Base-by-base conservation (phyloP, 805 yeast genomes). In the Saccharomycopsis selenospora region DNA sequence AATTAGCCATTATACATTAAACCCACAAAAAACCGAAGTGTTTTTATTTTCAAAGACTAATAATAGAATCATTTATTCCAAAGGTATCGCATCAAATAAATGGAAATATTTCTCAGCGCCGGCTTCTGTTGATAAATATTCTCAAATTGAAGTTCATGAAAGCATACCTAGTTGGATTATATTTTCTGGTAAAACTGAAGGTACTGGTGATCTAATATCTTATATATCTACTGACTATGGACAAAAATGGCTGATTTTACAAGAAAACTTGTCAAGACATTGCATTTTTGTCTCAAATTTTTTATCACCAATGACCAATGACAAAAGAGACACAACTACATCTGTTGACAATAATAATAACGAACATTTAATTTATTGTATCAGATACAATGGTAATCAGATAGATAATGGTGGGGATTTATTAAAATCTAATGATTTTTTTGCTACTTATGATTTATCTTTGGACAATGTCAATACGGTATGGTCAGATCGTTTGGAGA, bases 21-120 rank as follows among this genome's bases (percentile, higher is more conserved):
- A 93, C 52, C 78, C 79, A 6, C 73, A 72, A 51, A 69, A 70
- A 52, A 72, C 77, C 2, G 77, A 84, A 50, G 72, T 74, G 27
- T 76, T 29, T 20, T 60, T 59, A 43, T 47, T 61, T 47, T 40
- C 26, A 23, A 40, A 18, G 14, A 40, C 13, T 8, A 40, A 40
- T 40, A 18, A 40, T 14, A 8, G 26, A 14, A 40, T 40, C 14
- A 40, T 40, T n/a, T 40, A 40, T 24, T 40, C 42, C 13, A 40
- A 20, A 13, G 24, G 18, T 8, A 40, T 18, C 7, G 42, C 18
- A 5, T 33, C 38, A 6, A 23, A 22, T 24, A 20, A 40, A 20
- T 40, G 42, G 42, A 20, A 24, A 4, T 22, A 18, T 22, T 40
- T 40, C 18, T 4, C 26, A 18, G 26, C 42, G 14, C 42, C 42